Base-by-base conservation (phyloP, 31 red algal genomes). In the Asparagopsis taxiformis region DNA sequence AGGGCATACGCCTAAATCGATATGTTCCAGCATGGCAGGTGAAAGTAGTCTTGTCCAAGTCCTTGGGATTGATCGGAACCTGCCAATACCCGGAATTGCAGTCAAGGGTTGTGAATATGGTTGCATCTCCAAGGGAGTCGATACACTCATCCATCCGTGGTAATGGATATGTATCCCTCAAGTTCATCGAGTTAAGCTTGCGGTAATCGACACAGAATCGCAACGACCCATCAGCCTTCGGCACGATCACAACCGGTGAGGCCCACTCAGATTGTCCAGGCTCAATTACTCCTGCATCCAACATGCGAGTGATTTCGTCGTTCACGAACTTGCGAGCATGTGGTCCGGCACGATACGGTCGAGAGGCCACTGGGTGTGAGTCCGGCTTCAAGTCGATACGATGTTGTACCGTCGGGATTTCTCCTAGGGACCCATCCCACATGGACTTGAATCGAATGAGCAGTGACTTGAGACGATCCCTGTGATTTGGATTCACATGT, bases 171-270 rank as follows among this genome's bases (percentile, higher is more conserved):
- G 57, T 37, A 49, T 85, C 80, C 1, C 52, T 26, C 25, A 74
- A 58, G 15, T 68, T 78, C 2, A 71, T 62, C 2, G 51, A 26
- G 26, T 78, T 88, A 0, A 77, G 54, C 6, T 39, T 53, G 19
- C 65, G 72, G 39, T 78, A 88, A 38, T 79, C 84, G 31, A 88
- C 57, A 31, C 82, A 87, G 51, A 87, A 87, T 16, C 71, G 62
- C 3, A 65, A 20, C 9, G 62, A 36, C 8, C 82, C 63, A 61
- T 87, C 72, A 3, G 29, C 9, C 72, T 87, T 77, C 16, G 61
- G 71, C 19, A 70, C 72, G 1, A 87, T 23, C 11, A 87, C 62
- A 1, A 87, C 63, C 1, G 70, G 82, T 2, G 60, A 54, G 26
- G 71, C 19, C 71, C 71, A 87, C 19, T 72, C 43, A 2, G 37